Evolutionary conservation across 2,329 filamentous ascomycete genomes (phyloP), one percentile per base, ranked within the genome.

Genomic region (Paraphoma chrysanthemicola): DNA sequence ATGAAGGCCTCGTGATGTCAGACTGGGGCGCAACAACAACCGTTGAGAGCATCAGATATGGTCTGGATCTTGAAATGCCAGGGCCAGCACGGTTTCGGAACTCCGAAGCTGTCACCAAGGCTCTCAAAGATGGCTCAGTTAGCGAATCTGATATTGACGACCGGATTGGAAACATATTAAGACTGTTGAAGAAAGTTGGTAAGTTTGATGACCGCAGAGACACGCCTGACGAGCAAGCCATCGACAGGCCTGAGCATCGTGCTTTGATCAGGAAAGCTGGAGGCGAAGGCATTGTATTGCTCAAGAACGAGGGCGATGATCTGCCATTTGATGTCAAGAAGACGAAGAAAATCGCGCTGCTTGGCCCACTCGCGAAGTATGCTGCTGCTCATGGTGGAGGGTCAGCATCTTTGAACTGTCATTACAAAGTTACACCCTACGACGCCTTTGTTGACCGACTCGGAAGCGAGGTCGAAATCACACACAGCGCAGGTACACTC

Each of bases 361-460:
- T 88, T 39, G 86, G 86, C 0, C 80, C 80, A 38, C 86, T 84
- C 77, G 85, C 82, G 1, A 84, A 85, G 31, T 51, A 65, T 39
- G 47, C 55, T 6, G 54, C 50, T 42, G 62, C 56, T 4, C 57
- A 59, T 44, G 54, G 63, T 3, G 57, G 61, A 11, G 61, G 58
- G 2, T 62, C 57, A 41, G 61, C 61, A 2, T 51, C 38, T 30
- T 28, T 66, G 12, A 62, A 61, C 23, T 56, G 46, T 30, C 60
- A 63, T 45, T 65, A 65, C 48, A 60, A 58, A 29, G 44, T 63
- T 14, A 51, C 23, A 18, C 48, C 48, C 9, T 45, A 45, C 23
- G 43, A 45, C 14, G 43, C 50, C 9, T 28, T 38, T 51, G 12
- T 17, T 16, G 9, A 47, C 45, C 29, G 63, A 68, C 23, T 23